phyloP scores from a whole-genome alignment of 208 protist genomes.

The Acanthamoeba rhysodes region DNA sequence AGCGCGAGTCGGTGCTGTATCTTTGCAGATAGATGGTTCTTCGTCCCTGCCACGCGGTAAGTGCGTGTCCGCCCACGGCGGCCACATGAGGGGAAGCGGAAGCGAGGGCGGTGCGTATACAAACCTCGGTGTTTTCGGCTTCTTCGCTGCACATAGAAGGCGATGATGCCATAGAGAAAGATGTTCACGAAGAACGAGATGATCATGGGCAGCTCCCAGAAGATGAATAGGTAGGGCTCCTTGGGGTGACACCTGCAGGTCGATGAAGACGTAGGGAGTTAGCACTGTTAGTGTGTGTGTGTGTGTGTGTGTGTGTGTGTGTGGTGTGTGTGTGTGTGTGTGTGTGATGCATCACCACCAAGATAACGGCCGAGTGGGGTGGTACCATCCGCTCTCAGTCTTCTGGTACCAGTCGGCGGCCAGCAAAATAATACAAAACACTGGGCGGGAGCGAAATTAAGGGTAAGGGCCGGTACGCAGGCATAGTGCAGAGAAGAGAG shows the following conservation, averaged over 20 bases:
- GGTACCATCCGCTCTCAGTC: constrained; percentile 51
- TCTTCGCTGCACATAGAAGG: constrained; percentile 44
- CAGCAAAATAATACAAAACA: constrained; percentile 60
- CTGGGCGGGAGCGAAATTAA: neutral
- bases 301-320: too few species aligned
- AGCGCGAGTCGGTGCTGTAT: constrained; percentile 39
- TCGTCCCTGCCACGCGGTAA: constrained; percentile 8
- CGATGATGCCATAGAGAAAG: constrained; percentile 56
- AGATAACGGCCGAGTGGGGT: too few species aligned
- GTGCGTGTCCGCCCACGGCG: too few species aligned
- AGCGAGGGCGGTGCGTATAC: neutral
- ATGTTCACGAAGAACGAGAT: constrained; percentile 43
- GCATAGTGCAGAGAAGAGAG: neutral
- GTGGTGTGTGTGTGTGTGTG: too few species aligned
- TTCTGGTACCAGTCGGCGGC: constrained; percentile 28
- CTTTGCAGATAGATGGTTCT: constrained; percentile 43
- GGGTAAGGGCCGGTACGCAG: neutral
- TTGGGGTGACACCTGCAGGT: constrained; percentile 50
- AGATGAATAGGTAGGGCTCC: constrained; percentile 56
- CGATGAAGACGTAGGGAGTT: too few species aligned
- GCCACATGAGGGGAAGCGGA: too few species aligned
- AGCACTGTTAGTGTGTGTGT: neutral
- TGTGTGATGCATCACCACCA: too few species aligned
- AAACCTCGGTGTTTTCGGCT: neutral
- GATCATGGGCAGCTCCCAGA: constrained; percentile 68